Base-by-base conservation (phyloP, 495 filamentous ascomycete genomes). In the Penicillium canescens region DNA sequence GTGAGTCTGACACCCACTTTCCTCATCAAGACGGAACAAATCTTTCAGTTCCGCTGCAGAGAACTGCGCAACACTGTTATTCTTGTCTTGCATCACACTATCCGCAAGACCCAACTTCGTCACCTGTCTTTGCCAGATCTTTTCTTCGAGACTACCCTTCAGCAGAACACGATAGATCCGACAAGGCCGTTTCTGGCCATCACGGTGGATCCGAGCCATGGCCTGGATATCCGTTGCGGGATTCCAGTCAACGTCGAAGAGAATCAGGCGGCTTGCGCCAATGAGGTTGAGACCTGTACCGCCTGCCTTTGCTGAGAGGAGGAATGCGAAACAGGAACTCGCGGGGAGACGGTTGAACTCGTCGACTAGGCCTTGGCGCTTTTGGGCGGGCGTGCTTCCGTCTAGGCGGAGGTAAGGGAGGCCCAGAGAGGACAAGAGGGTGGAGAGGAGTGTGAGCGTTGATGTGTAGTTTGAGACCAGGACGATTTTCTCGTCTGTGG, bases 181-280 rank as follows among this genome's bases (percentile, higher is more conserved):
- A 57, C 87, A 89, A 7, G 79, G 80, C 3, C 74, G 70, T 64
- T 85, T 89, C 62, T 93, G 89, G 13, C 89, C 89, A 56, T 91
- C 88, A 26, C 89, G 79, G 63, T 92, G 88, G 42, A 93, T 88
- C 4, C 89, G 82, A 2, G 89, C 89, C 89, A 93, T 92, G n/a
- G 89, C 89, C 64, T 93, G 89, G 16, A 86, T 73, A 59, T 93
- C 89, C 3, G 86, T 91, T 7, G 86, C 84, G 2, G 89, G 89
- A 59, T 93, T 93, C 89, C 89, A 93, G 68, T 92, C 89, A 6
- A 89, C 80, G 57, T 93, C 89, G 61, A 91, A 92, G 3, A 93
- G 81, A 7, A 92, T 74, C 1, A 93, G 80, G 10, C 89, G 78
- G 18, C 85, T 88, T 4, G 89, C 89, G 18, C 89, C 89, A 52